Evolutionary conservation across 441 rosid species (phyloP), one percentile per base, ranked within the genome.

Genomic region (Oxalis stricta): DNA sequence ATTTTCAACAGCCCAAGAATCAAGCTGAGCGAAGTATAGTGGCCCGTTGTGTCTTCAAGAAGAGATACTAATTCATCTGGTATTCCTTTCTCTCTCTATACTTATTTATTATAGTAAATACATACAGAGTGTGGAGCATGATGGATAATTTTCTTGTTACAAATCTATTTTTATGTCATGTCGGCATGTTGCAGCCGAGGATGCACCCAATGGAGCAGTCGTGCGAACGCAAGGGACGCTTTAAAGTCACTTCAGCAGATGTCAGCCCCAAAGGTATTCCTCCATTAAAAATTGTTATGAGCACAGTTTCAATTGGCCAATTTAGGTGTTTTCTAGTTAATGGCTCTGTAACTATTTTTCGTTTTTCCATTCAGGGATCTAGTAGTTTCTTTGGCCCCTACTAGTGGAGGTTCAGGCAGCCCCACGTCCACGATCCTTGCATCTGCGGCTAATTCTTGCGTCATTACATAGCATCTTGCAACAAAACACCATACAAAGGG

Each of bases 201-300:
- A 81, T 66, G 23, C 67, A 18, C 59, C 91, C 44, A 93, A 86
- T 49, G 85, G 85, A 44, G 77, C 88, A 32, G 72, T 83, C n/a
- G 50, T 81, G 83, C 56, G 85, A 76, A 59, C 63, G 73, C 38
- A 87, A 69, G 69, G 96, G 96, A 47, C 88, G 95, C 33, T 86
- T 91, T 72, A 77, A 91, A 70, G 82, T 86, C 50, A 91, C 94
- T 46, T 77, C 86, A 58, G 80, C 77, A 41, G 96, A 91, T 39
- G 71, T 69, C 45, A 77, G 94, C 63, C 86, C 91, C 29, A 86
- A n/a, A 86, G 99, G 95, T 86, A 73, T 62, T 19, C 41, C 31
- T 57, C 48, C 43, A 53, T 48, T 24, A 12, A 22, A 17, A 12
- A 32, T n/a, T 53, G 28, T 17, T 47, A 40, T 41, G 34, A 26